Conservation (phyloP, 73 alveolate species). For the Paramecium octaurelia region DNA sequence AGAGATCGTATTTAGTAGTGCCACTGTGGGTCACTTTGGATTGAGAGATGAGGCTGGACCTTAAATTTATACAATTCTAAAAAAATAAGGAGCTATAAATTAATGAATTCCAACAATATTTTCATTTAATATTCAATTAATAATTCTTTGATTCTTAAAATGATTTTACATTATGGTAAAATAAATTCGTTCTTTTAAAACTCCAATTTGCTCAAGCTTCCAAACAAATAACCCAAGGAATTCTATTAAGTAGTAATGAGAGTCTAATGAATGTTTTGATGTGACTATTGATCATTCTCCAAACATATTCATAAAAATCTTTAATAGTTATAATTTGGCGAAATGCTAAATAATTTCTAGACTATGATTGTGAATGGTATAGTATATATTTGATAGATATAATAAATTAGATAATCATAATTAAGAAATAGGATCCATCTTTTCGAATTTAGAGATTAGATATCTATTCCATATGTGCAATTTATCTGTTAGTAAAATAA, state of each 20-base stretch:
- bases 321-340: neutral
- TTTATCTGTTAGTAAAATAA: neutral
- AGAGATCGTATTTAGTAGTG: neutral
- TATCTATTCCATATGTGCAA: neutral
- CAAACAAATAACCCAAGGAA: neutral
- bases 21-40: constrained; percentile 32
- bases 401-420: too few species aligned
- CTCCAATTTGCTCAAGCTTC: neutral
- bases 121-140: neutral
- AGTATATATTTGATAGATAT: neutral
- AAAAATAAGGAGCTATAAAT: neutral
- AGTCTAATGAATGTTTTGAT: neutral
- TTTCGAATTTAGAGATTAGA: neutral
- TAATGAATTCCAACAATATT: neutral
- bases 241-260: neutral
- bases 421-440: neutral
- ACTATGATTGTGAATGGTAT: too few species aligned
- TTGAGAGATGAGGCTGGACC: constrained; percentile 26
- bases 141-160: neutral
- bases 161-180: neutral
- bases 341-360: neutral
- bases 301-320: neutral
- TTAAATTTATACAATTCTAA: neutral
- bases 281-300: too few species aligned
- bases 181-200: neutral